Evolutionary conservation across 2,329 filamentous ascomycete species (phyloP).

Genomic region (Alternaria atra): DNA sequence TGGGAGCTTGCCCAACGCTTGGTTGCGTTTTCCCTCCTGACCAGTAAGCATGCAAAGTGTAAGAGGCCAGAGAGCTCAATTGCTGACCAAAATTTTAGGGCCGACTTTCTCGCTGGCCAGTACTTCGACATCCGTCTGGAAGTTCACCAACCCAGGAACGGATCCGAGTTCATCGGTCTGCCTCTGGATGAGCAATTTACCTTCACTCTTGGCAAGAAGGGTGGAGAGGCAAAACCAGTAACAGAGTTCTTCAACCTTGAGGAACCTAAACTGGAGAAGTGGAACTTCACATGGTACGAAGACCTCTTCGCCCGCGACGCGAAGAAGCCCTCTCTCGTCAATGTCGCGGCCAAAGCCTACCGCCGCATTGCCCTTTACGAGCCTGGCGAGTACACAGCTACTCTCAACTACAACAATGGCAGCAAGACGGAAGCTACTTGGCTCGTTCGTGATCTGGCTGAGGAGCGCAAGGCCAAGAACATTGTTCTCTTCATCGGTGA

Average conservation of each 20-base stretch:
- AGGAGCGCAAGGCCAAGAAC: slow-evolving; percentile 81
- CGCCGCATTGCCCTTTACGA: slow-evolving; percentile 78
- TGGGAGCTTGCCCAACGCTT: slow-evolving; percentile 64
- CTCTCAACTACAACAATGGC: slow-evolving; percentile 76
- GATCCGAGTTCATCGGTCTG: slow-evolving; percentile 76
- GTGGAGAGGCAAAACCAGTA: slow-evolving; percentile 63
- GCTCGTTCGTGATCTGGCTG: slow-evolving; percentile 75
- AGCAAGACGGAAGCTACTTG: slow-evolving; percentile 77
- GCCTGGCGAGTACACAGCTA: slow-evolving; percentile 81
- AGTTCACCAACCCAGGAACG: slow-evolving; percentile 82
- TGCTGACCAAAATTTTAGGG: slow-evolving; percentile 52
- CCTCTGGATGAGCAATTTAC: slow-evolving; percentile 79
- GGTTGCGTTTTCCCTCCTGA: slow-evolving; percentile 67
- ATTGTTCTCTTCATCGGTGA: slow-evolving; percentile 85
- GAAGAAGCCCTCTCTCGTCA: slow-evolving; percentile 74
- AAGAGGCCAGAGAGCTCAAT: slow-evolving; percentile 10
- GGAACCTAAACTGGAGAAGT: slow-evolving; percentile 79
- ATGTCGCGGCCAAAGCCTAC: slow-evolving; percentile 82
- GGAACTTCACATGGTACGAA: slow-evolving; percentile 87
- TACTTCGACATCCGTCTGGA: slow-evolving; percentile 86
- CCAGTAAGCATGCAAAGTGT: slow-evolving; percentile 53
- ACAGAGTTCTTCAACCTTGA: slow-evolving; percentile 73
- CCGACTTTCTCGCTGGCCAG: slow-evolving; percentile 84
- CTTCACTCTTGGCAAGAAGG: slow-evolving; percentile 74
- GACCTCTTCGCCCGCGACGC: slow-evolving; percentile 80